Conservation (phyloP, 108 stramenopile genomes). For the Discostella pseudostelligera region DNA sequence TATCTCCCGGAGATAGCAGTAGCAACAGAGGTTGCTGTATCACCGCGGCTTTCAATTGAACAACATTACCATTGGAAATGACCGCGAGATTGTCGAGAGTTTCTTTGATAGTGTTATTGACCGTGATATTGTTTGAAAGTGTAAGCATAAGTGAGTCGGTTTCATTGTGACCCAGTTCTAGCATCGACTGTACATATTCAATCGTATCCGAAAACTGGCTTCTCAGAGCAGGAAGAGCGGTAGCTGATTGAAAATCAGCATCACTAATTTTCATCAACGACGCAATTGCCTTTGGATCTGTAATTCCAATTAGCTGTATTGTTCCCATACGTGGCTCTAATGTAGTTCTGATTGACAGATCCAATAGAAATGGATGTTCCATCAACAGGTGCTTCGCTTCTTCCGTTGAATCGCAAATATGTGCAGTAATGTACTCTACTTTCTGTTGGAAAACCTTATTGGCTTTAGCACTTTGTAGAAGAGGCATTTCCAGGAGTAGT, state of each 20-base stretch:
- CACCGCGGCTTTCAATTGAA: not conserved
- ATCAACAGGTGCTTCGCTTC: constrained; percentile 15
- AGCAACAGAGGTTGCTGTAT: not conserved
- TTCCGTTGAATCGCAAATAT: constrained; percentile 10
- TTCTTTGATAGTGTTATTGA: not conserved
- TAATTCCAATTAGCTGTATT: constrained; percentile 6
- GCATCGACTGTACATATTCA: constrained; percentile 1
- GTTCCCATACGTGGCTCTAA: constrained; percentile 23
- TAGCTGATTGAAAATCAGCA: not conserved
- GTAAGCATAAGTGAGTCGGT: not conserved
- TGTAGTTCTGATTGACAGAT: constrained; percentile 12
- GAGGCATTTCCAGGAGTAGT: constrained; percentile 18
- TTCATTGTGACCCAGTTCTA: not conserved
- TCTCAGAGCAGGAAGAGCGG: not conserved
- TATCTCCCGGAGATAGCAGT: not conserved
- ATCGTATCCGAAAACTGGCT: constrained; percentile 3
- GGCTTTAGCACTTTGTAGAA: constrained; percentile 8
- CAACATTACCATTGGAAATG: constrained; percentile 1
- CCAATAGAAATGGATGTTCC: constrained; percentile 16
- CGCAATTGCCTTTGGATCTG: not conserved
- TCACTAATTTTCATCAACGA: constrained; percentile 9
- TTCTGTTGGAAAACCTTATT: constrained; percentile 17
- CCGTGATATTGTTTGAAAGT: not conserved
- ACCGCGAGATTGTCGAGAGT: not conserved
- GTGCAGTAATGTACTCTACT: constrained; percentile 20